Conservation (phyloP, 345 rosid species). For the Pugionium dolabratum region DNA sequence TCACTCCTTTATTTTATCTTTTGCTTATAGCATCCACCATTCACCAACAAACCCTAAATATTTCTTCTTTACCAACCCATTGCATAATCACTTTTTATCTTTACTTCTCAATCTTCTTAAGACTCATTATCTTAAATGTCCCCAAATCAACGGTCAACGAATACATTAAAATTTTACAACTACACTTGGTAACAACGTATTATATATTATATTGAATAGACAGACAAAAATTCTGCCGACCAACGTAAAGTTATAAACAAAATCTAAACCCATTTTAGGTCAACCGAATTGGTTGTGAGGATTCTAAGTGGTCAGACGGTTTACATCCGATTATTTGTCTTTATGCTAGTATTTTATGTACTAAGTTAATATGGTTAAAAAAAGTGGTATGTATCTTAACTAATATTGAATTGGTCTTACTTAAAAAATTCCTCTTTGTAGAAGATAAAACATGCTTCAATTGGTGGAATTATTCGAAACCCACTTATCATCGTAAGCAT, state of each 20-base stretch:
- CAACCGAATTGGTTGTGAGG: constrained; percentile 1
- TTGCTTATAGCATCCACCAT: constrained; percentile 33
- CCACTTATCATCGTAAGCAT: constrained; percentile 13
- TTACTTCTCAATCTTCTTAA: constrained; percentile 16
- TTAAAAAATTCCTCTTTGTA: constrained; percentile 2
- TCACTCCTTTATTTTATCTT: constrained; percentile 7
- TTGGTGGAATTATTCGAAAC: constrained; percentile 35
- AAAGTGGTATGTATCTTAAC: not conserved
- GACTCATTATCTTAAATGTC: constrained; percentile 9
- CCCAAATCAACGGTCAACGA: constrained; percentile 23
- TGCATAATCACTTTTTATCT: not conserved
- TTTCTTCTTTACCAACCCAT: constrained; percentile 30
- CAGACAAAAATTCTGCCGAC: constrained; percentile 11
- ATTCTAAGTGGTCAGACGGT: not conserved
- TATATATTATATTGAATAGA: not conserved
- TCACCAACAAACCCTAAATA: not conserved
- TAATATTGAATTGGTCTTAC: not conserved
- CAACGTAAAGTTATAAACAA: not conserved
- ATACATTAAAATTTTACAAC: not conserved
- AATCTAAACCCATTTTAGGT: constrained; percentile 19
- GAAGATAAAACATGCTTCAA: constrained; percentile 19
- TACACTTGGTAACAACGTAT: not conserved
- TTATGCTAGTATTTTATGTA: not conserved
- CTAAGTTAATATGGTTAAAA: too few species aligned
- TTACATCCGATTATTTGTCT: not conserved